Evolutionary conservation across 2,329 filamentous ascomycete species (phyloP).

Genomic region (Cladosporium cucumerinum): DNA sequence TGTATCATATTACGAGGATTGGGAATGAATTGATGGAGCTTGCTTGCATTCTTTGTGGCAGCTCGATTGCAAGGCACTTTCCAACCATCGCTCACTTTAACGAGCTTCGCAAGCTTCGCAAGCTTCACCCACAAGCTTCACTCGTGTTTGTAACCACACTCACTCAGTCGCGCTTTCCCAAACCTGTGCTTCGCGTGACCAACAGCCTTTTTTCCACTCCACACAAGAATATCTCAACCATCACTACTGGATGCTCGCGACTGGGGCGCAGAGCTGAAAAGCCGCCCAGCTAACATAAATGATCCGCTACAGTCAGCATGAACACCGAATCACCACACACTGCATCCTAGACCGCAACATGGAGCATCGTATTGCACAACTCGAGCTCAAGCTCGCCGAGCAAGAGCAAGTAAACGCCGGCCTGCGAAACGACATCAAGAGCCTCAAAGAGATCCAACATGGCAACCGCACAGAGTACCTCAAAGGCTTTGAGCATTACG

Average conservation of each 20-base stretch:
- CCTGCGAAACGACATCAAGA: neutral
- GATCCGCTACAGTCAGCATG: neutral
- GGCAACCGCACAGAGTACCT: neutral
- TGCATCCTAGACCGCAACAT: neutral
- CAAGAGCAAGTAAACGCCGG: neutral
- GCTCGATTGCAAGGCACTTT: neutral
- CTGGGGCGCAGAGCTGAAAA: neutral
- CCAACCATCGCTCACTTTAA: neutral
- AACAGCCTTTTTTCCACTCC: neutral
- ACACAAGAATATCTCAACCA: neutral
- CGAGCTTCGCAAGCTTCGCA: neutral
- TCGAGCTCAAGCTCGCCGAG: neutral
- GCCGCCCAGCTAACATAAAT: neutral
- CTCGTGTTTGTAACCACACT: neutral
- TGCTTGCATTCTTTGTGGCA: neutral
- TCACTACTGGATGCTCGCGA: neutral
- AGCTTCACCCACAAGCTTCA: neutral
- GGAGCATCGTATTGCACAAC: neutral
- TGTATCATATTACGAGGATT: conserved; percentile 11
- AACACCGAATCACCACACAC: neutral
- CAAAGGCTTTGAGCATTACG: neutral
- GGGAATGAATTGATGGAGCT: neutral
- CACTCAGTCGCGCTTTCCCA: neutral
- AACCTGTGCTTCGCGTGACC: neutral
- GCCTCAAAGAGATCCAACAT: neutral